Base-by-base conservation (phyloP, 345 rosid species). In the Hibiscus syriacus region DNA sequence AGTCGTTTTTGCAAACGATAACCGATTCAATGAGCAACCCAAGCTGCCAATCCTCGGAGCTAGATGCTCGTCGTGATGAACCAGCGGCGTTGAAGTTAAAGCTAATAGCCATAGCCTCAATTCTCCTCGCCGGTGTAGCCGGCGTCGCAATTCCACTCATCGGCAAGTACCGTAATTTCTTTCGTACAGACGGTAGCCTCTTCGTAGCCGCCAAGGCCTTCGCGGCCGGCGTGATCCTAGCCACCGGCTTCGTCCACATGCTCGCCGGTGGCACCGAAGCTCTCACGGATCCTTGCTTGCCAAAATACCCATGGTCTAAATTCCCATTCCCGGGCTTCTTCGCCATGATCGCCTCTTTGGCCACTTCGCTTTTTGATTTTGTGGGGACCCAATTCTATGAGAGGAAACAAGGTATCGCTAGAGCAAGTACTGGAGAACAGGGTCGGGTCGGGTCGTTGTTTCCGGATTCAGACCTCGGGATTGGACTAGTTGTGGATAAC, bases 171-270 rank as follows among this genome's bases (percentile, higher is more conserved):
- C 77, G 87, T 4, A 86, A 81, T 32, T 83, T 83, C 66, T 82
- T 93, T 38, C 85, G 82, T 0, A 80, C 89, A 22, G 92, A 72
- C 52, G 84, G 91, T 0, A 83, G 85, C 48, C 83, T 90, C 23
- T 86, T 93, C 58, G 84, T 90, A 1, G 88, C 92, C 0, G 88
- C 91, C 2, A 93, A 90, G 80, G 94, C 96, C 4, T 93, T 93
- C 20, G 97, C 97, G 0, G 98, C 97, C 1, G 98, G 98, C 16
- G 97, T 93, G 3, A 93, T 93, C 56, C 88, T 93, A 2, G 97
- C 98, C 3, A 93, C 98, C 7, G 98, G 94, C 36, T 93, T 93
- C 53, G 97, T 93, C 59, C 98, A 93, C 73, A 93, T 90, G 97
- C 77, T 93, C 23, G 54, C 90, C 0, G 90, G 74, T 2, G 98